Conservation (phyloP, 805 yeast species). For the Ogataea wickerhamii region DNA sequence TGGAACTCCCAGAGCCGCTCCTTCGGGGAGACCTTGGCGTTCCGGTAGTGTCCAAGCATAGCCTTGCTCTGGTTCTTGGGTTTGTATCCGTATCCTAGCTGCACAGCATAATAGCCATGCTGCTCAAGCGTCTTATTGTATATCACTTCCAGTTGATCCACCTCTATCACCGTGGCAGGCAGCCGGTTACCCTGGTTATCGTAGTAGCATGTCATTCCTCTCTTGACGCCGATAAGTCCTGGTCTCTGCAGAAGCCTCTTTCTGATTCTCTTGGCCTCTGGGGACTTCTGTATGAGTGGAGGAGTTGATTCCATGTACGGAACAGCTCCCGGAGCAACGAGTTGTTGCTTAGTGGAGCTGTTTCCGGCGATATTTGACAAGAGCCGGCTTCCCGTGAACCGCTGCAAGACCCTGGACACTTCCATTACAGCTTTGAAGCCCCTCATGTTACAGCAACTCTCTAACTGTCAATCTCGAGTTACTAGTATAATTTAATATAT, state of each 20-base stretch:
- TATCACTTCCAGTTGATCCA: constrained; percentile 84
- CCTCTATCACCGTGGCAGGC: constrained; percentile 85
- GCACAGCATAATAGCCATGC: constrained; percentile 82
- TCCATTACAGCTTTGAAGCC: no score
- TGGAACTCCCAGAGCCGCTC: constrained; percentile 71
- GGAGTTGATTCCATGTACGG: constrained; percentile 45
- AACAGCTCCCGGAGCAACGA: constrained; percentile 47
- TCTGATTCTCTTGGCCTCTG: constrained; percentile 65
- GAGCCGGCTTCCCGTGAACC: no score
- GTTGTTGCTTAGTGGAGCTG: constrained; percentile 12
- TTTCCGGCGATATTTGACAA: constrained; percentile 1
- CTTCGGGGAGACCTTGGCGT: constrained; percentile 84
- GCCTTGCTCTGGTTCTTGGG: constrained; percentile 61
- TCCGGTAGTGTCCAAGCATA: constrained; percentile 70
- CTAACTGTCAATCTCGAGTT: no score
- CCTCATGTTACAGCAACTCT: no score
- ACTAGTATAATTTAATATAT: no score
- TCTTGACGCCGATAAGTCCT: constrained; percentile 78
- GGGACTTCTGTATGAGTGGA: constrained; percentile 60
- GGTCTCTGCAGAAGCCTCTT: constrained; percentile 73
- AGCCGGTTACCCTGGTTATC: constrained; percentile 62
- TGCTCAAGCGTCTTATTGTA: constrained; percentile 63
- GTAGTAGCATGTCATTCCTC: constrained; percentile 88
- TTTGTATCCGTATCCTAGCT: constrained; percentile 78
- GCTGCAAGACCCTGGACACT: no score